phyloP scores from a whole-genome alignment of 192 early-diverging fungal species.

The Geranomyces variabilis region DNA sequence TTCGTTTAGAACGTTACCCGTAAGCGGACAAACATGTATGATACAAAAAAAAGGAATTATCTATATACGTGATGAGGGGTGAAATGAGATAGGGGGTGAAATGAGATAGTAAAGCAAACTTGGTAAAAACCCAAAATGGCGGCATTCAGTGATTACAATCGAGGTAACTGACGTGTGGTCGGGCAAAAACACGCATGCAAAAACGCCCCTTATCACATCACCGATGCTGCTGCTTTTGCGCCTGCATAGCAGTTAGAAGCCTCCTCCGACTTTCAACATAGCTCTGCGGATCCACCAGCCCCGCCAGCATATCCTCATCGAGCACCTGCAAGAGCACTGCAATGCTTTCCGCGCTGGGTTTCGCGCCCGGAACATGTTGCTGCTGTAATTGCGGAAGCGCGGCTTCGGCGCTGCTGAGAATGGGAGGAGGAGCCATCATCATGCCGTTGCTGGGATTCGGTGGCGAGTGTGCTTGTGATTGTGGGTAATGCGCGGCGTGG shows the following conservation, averaged over 20 bases:
- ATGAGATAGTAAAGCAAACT: too few species aligned
- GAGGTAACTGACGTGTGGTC: too few species aligned
- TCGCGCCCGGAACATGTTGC: neutral
- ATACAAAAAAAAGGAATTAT: too few species aligned
- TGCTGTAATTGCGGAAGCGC: neutral
- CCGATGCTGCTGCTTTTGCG: too few species aligned
- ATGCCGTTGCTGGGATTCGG: neutral
- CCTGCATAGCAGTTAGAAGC: neutral
- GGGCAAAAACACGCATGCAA: too few species aligned
- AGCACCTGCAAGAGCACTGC: neutral
- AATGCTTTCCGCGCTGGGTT: constrained; percentile 11
- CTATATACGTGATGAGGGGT: too few species aligned
- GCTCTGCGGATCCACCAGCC: constrained; percentile 12
- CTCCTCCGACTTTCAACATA: neutral
- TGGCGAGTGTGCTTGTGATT: neutral
- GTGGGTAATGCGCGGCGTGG: constrained; percentile 1
- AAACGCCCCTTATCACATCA: too few species aligned
- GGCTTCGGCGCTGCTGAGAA: neutral
- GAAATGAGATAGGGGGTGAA: too few species aligned
- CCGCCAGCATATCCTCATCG: constrained; percentile 20
- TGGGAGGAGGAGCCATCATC: neutral
- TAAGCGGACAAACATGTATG: too few species aligned
- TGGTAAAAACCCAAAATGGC: too few species aligned
- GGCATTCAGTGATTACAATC: too few species aligned
- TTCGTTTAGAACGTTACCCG: too few species aligned